Evolutionary conservation across 78 protist species (phyloP).

Genomic region (Dictyostelium capitatum): DNA sequence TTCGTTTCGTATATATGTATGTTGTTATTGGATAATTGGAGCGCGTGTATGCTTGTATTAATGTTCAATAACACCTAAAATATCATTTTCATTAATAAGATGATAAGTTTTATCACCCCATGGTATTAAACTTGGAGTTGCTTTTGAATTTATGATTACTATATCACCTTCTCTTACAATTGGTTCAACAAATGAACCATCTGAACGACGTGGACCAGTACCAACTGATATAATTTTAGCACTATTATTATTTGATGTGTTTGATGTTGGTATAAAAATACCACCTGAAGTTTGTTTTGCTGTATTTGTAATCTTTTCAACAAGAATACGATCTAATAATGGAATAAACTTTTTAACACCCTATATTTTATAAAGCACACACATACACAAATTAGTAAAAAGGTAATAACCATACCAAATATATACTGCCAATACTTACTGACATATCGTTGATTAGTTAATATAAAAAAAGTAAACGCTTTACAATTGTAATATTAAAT

Average conservation of each 20-base stretch:
- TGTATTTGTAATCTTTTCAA: conserved; percentile 11
- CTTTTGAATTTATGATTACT: conserved; percentile 32
- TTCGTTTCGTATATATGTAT: neutral
- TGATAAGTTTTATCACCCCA: conserved; percentile 57
- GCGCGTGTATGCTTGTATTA: neutral
- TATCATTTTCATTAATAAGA: conserved; percentile 32
- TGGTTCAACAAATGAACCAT: conserved; percentile 63
- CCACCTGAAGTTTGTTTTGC: conserved; percentile 57
- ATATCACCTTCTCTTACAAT: conserved; percentile 60
- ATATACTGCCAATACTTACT: too few species aligned
- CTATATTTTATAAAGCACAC: neutral
- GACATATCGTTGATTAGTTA: too few species aligned
- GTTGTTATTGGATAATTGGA: neutral
- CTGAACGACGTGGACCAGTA: conserved; percentile 45
- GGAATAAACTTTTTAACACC: conserved; percentile 54
- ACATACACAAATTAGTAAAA: too few species aligned
- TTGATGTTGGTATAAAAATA: conserved; percentile 32
- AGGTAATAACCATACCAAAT: too few species aligned
- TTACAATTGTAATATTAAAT: too few species aligned
- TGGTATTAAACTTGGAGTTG: neutral
- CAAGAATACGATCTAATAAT: conserved; percentile 67
- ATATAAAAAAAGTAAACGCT: too few species aligned
- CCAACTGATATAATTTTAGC: conserved; percentile 71
- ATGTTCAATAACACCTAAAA: conserved; percentile 41
- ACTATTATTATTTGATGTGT: neutral